phyloP scores from a whole-genome alignment of 2,329 filamentous ascomycete species.

The Fusarium decemcellulare region DNA sequence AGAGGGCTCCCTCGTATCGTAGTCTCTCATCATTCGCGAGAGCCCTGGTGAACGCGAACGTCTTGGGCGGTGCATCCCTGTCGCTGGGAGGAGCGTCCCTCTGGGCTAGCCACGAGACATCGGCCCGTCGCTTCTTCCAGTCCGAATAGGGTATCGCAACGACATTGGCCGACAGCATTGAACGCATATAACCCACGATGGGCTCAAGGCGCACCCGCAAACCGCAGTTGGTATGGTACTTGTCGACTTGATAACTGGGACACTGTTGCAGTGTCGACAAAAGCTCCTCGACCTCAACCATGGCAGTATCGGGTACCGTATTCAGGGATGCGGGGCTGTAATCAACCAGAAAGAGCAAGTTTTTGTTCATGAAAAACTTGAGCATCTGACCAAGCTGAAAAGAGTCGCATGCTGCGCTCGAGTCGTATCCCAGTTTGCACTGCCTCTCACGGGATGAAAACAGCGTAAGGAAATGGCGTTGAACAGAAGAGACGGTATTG shows the following conservation, averaged over 20 bases:
- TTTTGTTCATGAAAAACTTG: constrained; percentile 75
- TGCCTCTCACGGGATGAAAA: constrained; percentile 78
- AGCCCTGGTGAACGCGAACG: constrained; percentile 66
- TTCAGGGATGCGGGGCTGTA: constrained; percentile 65
- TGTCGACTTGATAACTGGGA: constrained; percentile 81
- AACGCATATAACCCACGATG: constrained; percentile 74
- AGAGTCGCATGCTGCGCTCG: constrained; percentile 79
- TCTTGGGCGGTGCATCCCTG: constrained; percentile 31
- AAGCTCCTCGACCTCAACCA: constrained; percentile 73
- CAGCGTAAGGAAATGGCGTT: constrained; percentile 75
- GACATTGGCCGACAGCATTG: constrained; percentile 65
- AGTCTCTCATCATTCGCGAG: constrained; percentile 66
- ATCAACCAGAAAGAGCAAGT: constrained; percentile 72
- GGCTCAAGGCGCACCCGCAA: constrained; percentile 75
- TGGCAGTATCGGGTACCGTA: constrained; percentile 63
- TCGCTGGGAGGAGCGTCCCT: constrained; percentile 26
- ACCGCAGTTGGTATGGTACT: constrained; percentile 81
- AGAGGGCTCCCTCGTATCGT: constrained; percentile 63
- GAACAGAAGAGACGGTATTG: constrained; percentile 78
- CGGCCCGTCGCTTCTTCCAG: constrained; percentile 61
- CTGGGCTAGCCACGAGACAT: constrained; percentile 57
- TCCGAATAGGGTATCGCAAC: constrained; percentile 60
- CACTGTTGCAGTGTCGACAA: constrained; percentile 74
- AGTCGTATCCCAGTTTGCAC: constrained; percentile 82
- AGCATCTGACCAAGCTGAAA: constrained; percentile 86